phyloP scores from a whole-genome alignment of 805 yeast species.

The Yueomyces sinensis region DNA sequence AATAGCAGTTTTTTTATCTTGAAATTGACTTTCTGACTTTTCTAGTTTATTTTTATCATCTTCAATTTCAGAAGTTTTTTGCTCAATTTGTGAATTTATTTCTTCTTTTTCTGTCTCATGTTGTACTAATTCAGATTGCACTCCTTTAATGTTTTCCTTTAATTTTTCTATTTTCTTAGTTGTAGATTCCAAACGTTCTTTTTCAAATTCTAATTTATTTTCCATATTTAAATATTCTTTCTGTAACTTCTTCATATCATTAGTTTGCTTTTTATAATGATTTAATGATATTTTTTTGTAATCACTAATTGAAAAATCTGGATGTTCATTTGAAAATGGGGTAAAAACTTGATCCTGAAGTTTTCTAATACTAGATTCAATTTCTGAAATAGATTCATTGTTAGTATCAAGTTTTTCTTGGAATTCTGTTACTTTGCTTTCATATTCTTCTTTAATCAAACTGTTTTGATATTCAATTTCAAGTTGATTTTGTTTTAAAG shows the following conservation, averaged over 20 bases:
- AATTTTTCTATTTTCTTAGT: conserved; percentile 32
- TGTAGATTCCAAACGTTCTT: conserved; percentile 43
- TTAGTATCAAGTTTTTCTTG: conserved; percentile 12
- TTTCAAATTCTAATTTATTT: conserved; percentile 53
- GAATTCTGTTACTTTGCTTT: conserved; percentile 14
- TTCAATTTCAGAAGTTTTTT: conserved; percentile 30
- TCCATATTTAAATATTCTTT: conserved; percentile 49
- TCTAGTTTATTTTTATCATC: conserved; percentile 25
- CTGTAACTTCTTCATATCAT: conserved; percentile 46
- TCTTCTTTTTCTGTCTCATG: conserved; percentile 23
- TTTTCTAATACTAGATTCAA: conserved; percentile 19
- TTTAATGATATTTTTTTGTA: conserved; percentile 62
- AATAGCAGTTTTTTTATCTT: conserved; percentile 21
- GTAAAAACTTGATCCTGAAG: conserved; percentile 28
- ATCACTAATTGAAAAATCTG: conserved; percentile 44
- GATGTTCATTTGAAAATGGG: conserved; percentile 20
- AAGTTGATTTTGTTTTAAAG: conserved; percentile 30
- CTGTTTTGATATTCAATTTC: conserved; percentile 40
- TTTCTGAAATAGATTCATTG: conserved; percentile 14
- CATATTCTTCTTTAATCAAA: conserved; percentile 17
- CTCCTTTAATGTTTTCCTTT: conserved; percentile 25
- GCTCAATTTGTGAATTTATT: conserved; percentile 24
- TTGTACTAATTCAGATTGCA: conserved; percentile 24
- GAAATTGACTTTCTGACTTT: conserved; percentile 21
- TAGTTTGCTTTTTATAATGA: conserved; percentile 38